Conservation (phyloP, 768 basidiomycete species). For the Leccinum longicurvipes region DNA sequence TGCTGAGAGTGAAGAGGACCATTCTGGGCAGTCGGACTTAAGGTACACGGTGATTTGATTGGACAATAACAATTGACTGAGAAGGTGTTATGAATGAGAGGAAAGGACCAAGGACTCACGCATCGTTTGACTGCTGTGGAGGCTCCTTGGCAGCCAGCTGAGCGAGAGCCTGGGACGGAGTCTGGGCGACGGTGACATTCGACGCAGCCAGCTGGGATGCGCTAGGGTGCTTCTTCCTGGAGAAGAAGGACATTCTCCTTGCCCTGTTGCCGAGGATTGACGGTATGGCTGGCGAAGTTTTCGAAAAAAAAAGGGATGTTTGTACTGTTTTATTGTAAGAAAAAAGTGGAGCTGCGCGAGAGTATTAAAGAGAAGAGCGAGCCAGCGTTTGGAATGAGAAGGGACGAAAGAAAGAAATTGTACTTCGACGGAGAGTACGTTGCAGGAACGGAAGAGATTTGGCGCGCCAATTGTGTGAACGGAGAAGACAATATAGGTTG, state of each 20-base stretch:
- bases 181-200: slow-evolving; percentile 56
- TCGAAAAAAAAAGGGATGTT: slow-evolving; percentile 13
- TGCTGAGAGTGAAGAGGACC: slow-evolving; percentile 31
- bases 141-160: slow-evolving; percentile 43
- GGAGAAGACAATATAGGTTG: neutral
- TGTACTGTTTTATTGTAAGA: slow-evolving; percentile 11
- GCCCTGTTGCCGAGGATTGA: slow-evolving; percentile 57
- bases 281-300: slow-evolving; percentile 54
- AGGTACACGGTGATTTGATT: neutral
- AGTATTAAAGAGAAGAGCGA: slow-evolving; percentile 12
- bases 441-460: slow-evolving; percentile 18
- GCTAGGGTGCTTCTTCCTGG: slow-evolving; percentile 74
- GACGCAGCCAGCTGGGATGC: slow-evolving; percentile 41
- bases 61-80: too few species aligned
- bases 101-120: slow-evolving; percentile 29
- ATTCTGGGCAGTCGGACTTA: slow-evolving; percentile 21
- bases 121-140: slow-evolving; percentile 30
- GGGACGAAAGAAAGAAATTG: slow-evolving; percentile 9
- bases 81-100: neutral
- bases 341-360: neutral
- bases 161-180: slow-evolving; percentile 65
- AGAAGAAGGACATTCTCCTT: slow-evolving; percentile 92
- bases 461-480: slow-evolving; percentile 14
- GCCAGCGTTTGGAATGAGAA: slow-evolving; percentile 23
- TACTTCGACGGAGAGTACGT: slow-evolving; percentile 8